These are phyloP conservation scores for Russula ochroleuca DNA, from an alignment of 768 basidiomycete species.

Conservation along the genomic window DNA sequence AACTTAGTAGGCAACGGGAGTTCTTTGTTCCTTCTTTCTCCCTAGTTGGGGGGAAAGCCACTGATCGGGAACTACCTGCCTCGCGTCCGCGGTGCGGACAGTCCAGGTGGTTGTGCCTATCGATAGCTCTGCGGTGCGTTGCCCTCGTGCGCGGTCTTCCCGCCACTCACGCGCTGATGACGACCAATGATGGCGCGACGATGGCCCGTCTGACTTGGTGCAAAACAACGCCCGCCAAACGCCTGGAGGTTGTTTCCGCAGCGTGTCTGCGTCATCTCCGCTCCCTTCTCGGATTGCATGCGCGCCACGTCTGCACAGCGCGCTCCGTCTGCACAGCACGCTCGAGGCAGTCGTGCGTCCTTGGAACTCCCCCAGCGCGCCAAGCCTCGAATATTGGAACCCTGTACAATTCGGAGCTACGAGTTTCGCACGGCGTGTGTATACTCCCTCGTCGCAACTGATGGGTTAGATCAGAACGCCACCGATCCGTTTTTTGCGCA, in stretches of 20 bases:
- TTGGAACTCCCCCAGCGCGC: not conserved
- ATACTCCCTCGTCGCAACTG: conserved; percentile 10
- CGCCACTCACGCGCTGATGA: conserved; percentile 21
- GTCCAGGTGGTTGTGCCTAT: conserved; percentile 24
- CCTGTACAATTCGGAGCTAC: not conserved
- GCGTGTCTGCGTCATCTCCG: conserved; percentile 27
- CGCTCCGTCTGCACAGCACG: conserved; percentile 17
- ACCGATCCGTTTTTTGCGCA: not conserved
- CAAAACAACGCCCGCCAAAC: conserved; percentile 16
- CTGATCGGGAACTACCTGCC: conserved; percentile 26
- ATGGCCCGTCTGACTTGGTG: conserved; percentile 7
- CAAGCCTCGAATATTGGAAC: not conserved
- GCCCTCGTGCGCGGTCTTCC: conserved; percentile 19
- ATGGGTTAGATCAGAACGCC: conserved; percentile 6
- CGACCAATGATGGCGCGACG: conserved; percentile 16
- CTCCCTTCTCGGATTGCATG: conserved; percentile 13
- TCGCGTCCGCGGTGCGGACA: conserved; percentile 25
- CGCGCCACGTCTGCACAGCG: conserved; percentile 19
- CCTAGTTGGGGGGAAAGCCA: conserved; percentile 8
- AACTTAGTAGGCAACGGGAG: conserved; percentile 13
- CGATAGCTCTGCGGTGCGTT: conserved; percentile 24
- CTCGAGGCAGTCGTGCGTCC: conserved; percentile 17
- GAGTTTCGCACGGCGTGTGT: not conserved
- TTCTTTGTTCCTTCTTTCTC: conserved; percentile 21
- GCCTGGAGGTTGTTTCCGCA: conserved; percentile 23